Conservation (phyloP, 2,329 filamentous ascomycete genomes). For the Hymenoscyphus repandus region DNA sequence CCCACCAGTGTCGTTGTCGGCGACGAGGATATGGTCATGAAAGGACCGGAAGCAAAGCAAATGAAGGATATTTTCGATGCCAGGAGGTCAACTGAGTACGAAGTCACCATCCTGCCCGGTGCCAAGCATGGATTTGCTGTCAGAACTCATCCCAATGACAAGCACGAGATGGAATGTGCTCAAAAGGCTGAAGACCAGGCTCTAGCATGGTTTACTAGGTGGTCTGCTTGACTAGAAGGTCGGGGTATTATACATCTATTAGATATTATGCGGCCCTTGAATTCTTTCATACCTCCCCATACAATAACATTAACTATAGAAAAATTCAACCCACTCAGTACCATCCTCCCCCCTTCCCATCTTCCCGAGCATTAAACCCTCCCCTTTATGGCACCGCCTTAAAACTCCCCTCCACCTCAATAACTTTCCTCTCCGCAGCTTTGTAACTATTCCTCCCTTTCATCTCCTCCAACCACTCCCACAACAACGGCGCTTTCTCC, state of each 20-base stretch:
- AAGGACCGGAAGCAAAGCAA: conserved; percentile 16
- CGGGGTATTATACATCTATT: not conserved
- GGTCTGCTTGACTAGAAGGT: conserved; percentile 14
- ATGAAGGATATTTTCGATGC: conserved; percentile 22
- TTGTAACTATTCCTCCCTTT: too few relatives aligned
- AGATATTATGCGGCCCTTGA: too few relatives aligned
- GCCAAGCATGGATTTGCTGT: conserved; percentile 40
- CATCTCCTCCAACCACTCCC: too few relatives aligned
- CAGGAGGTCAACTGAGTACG: conserved; percentile 24
- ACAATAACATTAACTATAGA: too few relatives aligned
- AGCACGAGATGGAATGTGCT: conserved; percentile 30
- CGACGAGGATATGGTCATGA: conserved; percentile 38
- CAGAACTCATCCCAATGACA: conserved; percentile 32
- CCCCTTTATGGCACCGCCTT: too few relatives aligned
- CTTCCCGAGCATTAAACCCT: too few relatives aligned
- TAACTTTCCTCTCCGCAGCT: too few relatives aligned
- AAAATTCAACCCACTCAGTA: too few relatives aligned
- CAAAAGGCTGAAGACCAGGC: conserved; percentile 36
- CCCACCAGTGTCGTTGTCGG: conserved; percentile 43
- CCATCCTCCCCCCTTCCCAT: too few relatives aligned
- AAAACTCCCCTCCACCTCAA: too few relatives aligned
- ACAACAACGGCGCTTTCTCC: too few relatives aligned
- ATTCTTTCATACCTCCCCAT: too few relatives aligned
- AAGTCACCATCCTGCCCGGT: conserved; percentile 33
- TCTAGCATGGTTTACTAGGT: conserved; percentile 33